Conservation (phyloP, 2,329 filamentous ascomycete genomes). For the Penicillium sp. region DNA sequence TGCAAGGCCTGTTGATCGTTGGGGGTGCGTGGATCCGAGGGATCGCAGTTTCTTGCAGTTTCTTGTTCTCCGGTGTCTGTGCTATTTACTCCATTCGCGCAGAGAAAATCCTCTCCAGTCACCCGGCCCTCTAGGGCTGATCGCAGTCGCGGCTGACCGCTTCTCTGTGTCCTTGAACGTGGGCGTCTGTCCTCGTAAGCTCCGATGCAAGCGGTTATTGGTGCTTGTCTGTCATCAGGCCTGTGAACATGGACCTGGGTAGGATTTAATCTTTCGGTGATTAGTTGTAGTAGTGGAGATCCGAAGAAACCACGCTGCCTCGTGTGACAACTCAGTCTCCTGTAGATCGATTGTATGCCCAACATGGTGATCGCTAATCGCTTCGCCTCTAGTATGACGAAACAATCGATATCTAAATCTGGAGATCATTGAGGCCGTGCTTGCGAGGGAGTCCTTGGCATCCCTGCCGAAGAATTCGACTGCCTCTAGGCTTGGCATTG, state of each 20-base stretch:
- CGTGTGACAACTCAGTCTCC: background rate
- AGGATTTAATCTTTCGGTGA: background rate
- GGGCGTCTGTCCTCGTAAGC: constrained; percentile 4
- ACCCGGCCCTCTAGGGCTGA: constrained; percentile 5
- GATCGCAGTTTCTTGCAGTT: background rate
- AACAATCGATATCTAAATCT: background rate
- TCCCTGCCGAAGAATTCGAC: constrained; percentile 1
- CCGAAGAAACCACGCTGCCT: constrained; percentile 1
- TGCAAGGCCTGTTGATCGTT: background rate
- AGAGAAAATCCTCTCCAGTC: background rate
- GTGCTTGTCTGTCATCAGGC: background rate
- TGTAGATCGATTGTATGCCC: constrained; percentile 11
- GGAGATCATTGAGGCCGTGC: constrained; percentile 3
- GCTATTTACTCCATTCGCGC: background rate
- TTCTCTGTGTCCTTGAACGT: constrained; percentile 4
- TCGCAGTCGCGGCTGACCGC: constrained; percentile 11
- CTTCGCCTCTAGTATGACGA: constrained; percentile 6
- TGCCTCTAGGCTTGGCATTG: constrained; percentile 8
- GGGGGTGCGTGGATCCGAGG: background rate
- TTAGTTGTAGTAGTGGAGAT: background rate
- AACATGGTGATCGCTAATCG: background rate
- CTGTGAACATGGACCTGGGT: background rate
- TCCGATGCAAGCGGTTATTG: constrained; percentile 1
- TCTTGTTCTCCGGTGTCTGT: constrained; percentile 1
- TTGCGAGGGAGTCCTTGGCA: background rate